A percentile compares a stretch with the other conserved stretches of the same genome.
phyloP scores from a whole-genome alignment of 139 green algal genomes.

The Tetradesmus lagerheimii region DNA sequence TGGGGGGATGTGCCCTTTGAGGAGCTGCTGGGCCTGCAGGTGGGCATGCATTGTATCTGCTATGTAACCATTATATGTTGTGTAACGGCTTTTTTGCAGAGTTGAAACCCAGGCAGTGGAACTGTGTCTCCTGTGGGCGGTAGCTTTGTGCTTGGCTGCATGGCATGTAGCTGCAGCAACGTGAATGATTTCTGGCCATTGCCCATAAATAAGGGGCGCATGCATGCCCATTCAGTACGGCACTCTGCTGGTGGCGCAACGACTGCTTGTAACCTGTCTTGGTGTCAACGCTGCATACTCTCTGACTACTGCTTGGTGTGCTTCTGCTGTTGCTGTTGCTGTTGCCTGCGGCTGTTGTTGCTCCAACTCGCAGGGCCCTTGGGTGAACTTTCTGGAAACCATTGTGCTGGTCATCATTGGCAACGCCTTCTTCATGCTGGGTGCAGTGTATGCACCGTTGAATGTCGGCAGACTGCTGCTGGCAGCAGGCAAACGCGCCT shows the following conservation, averaged over 20 bases:
- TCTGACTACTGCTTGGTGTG: not conserved
- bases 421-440: slow-evolving; percentile 45
- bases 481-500: not conserved
- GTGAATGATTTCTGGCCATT: not conserved
- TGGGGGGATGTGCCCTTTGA: slow-evolving; percentile 70
- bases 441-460: slow-evolving; percentile 19
- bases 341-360: not conserved
- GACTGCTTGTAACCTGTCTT: too few species aligned
- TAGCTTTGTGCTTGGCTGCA: not conserved
- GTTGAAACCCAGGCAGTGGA: not conserved
- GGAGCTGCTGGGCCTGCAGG: slow-evolving; percentile 68
- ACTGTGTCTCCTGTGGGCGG: not conserved
- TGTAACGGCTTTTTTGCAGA: too few species aligned
- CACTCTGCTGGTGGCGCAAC: too few species aligned
- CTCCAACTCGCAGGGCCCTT: slow-evolving; percentile 32
- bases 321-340: not conserved
- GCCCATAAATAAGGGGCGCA: not conserved
- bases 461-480: slow-evolving; percentile 41
- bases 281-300: too few species aligned
- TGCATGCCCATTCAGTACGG: too few species aligned
- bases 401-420: slow-evolving; percentile 38
- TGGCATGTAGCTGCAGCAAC: not conserved
- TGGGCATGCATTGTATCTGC: not conserved
- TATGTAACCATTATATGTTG: not conserved
- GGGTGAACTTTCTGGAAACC: slow-evolving; percentile 43